Conservation (phyloP, 768 basidiomycete genomes). For the Arthromyces matolae region DNA sequence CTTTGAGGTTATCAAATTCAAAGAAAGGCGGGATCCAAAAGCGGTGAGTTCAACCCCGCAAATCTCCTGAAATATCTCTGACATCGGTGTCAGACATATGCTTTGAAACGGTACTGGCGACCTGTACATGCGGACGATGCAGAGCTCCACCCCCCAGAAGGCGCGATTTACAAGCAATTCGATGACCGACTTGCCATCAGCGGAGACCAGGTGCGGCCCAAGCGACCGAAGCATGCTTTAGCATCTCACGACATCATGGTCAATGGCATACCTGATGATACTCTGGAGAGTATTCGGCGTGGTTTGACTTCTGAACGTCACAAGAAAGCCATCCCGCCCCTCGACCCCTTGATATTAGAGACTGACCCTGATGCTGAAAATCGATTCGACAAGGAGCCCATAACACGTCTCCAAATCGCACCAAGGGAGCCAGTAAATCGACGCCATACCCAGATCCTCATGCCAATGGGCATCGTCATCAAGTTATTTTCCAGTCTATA, state of each 20-base stretch:
- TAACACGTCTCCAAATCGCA: not conserved
- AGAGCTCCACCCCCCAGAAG: not conserved
- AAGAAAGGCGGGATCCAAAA: not conserved
- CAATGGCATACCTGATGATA: not conserved
- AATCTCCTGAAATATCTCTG: not conserved
- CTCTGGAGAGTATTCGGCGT: not conserved
- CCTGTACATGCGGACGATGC: not conserved
- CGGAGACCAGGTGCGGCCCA: not conserved
- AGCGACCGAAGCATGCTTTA: not conserved
- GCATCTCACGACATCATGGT: conserved; percentile 2
- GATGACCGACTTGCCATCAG: too few species aligned
- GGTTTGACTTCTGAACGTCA: not conserved
- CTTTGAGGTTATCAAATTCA: not conserved
- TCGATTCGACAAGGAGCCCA: not conserved
- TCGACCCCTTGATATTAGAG: not conserved
- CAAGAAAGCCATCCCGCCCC: not conserved
- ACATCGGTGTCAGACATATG: not conserved
- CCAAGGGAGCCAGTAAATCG: not conserved
- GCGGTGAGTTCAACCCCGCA: not conserved
- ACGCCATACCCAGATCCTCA: not conserved
- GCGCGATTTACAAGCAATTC: not conserved
- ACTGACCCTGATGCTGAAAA: not conserved
- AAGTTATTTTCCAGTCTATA: not conserved
- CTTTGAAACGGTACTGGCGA: conserved; percentile 7
- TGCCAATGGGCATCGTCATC: not conserved